A percentile compares a stretch with the other conserved stretches of the same genome.
Evolutionary conservation across 345 rosid species (phyloP).

Genomic region (Kandelia obovata): DNA sequence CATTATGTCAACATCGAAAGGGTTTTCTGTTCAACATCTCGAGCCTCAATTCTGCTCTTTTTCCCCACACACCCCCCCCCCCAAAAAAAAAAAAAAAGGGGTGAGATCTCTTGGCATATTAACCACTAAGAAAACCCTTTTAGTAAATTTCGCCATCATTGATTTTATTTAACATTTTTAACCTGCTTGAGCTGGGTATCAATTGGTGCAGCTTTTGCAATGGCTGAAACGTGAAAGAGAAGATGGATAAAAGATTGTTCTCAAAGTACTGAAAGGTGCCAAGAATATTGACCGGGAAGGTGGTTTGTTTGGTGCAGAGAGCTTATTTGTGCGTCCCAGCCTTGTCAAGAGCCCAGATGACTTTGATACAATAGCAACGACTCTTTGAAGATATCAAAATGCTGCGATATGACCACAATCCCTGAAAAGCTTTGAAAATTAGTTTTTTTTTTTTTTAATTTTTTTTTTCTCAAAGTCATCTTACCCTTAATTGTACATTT

Average conservation of each 20-base stretch:
- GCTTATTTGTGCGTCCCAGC: slow-evolving; percentile 14
- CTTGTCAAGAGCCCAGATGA: slow-evolving; percentile 22
- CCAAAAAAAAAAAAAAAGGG: neutral
- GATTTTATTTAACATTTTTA: no score
- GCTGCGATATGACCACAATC: no score
- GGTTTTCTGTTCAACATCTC: slow-evolving; percentile 24
- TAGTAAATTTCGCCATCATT: neutral
- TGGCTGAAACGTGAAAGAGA: slow-evolving; percentile 24
- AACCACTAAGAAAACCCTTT: neutral
- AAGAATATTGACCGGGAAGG: slow-evolving; percentile 18
- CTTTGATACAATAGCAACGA: neutral
- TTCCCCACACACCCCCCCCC: neutral
- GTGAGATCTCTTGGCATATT: slow-evolving; percentile 11
- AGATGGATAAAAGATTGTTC: slow-evolving; percentile 24
- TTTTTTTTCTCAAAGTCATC: no score
- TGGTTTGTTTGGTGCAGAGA: slow-evolving; percentile 8
- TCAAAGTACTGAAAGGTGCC: slow-evolving; percentile 8
- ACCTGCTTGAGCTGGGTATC: no score
- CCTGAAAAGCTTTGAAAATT: no score
- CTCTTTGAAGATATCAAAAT: no score
- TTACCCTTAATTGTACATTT: no score
- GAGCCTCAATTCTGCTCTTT: slow-evolving; percentile 10
- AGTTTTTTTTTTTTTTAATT: no score
- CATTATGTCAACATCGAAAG: slow-evolving; percentile 5
- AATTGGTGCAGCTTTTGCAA: slow-evolving; percentile 22